Evolutionary conservation across 2,329 filamentous ascomycete species (phyloP).

Genomic region (Colletotrichum tropicale): DNA sequence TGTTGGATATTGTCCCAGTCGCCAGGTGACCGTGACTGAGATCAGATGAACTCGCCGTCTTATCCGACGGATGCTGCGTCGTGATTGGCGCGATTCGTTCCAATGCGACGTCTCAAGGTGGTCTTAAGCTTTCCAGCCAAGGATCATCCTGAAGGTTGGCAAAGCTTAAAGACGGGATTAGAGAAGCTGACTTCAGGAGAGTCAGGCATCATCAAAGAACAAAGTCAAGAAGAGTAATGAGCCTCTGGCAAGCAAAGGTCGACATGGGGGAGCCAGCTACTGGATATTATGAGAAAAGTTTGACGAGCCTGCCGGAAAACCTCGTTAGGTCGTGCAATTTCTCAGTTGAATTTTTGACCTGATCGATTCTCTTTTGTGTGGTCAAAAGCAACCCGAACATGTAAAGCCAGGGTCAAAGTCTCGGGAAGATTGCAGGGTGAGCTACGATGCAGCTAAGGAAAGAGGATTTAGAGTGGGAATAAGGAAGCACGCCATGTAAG

Average conservation of each 20-base stretch:
- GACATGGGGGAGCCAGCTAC: not conserved
- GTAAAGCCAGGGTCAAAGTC: not conserved
- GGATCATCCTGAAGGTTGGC: not conserved
- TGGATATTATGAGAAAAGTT: not conserved
- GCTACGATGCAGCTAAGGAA: not conserved
- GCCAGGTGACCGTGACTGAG: not conserved
- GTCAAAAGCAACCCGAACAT: not conserved
- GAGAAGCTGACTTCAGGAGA: not conserved
- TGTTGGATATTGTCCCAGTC: not conserved
- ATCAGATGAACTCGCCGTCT: constrained; percentile 14
- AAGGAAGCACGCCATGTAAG: not conserved
- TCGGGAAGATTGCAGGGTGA: not conserved
- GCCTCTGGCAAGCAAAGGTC: not conserved
- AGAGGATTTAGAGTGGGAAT: not conserved
- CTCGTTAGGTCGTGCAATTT: not conserved
- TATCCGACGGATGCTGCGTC: not conserved
- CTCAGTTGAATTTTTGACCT: rapidly evolving
- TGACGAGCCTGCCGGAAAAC: not conserved
- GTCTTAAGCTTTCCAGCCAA: not conserved
- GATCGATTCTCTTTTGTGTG: not conserved
- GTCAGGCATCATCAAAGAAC: not conserved
- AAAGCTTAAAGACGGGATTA: not conserved
- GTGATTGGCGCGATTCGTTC: constrained; percentile 5
- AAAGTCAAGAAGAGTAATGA: not conserved
- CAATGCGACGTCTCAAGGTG: not conserved